Conservation (phyloP, 2,329 filamentous ascomycete genomes). For the Lachnellula cervina region DNA sequence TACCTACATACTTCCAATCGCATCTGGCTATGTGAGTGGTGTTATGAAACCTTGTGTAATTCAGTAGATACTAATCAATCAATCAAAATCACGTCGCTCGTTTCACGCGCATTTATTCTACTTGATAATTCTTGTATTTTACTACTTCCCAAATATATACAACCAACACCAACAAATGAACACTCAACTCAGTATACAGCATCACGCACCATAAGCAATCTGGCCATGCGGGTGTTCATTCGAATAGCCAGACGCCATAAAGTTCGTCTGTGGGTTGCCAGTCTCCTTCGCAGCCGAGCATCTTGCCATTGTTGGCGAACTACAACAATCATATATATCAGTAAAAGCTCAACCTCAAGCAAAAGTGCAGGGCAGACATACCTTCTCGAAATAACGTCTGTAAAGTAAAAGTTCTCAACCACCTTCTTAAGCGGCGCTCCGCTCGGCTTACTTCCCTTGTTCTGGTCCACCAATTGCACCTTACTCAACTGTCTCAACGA, state of each 20-base stretch:
- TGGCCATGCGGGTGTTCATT: slow-evolving; percentile 28
- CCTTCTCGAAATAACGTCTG: slow-evolving; percentile 94
- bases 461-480: slow-evolving; percentile 92
- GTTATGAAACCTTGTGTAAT: no score
- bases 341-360: neutral
- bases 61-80: no score
- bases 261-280: slow-evolving; percentile 71
- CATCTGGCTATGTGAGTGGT: no score
- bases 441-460: slow-evolving; percentile 76
- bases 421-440: slow-evolving; percentile 74
- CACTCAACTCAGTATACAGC: slow-evolving; percentile 22
- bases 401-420: slow-evolving; percentile 97
- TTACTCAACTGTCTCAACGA: slow-evolving; percentile 74
- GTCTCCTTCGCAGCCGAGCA: slow-evolving; percentile 90
- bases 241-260: slow-evolving; percentile 65
- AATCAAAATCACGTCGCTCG: neutral
- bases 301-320: slow-evolving; percentile 96
- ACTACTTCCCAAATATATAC: slow-evolving; percentile 30
- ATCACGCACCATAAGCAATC: slow-evolving; percentile 29
- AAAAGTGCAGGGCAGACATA: slow-evolving; percentile 39
- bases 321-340: slow-evolving; percentile 33
- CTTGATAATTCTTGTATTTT: slow-evolving; percentile 25
- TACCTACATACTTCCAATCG: no score
- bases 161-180: slow-evolving; percentile 27
- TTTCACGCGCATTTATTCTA: slow-evolving; percentile 6